phyloP scores from a whole-genome alignment of 2,329 filamentous ascomycete species.

The Furcasterigmium furcatum region DNA sequence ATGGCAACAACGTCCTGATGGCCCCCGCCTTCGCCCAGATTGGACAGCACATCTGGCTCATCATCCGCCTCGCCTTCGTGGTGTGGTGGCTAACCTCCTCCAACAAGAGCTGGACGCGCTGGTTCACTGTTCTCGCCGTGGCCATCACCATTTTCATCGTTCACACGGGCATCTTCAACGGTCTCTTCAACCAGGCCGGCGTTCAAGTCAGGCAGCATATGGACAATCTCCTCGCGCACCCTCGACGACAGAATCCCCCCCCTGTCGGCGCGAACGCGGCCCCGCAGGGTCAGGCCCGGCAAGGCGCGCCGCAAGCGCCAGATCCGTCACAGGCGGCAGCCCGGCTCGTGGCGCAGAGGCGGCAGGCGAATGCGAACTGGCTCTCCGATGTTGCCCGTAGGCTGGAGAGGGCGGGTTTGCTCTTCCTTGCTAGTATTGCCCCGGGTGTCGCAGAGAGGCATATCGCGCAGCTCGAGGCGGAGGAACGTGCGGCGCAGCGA shows the following conservation, averaged over 20 bases:
- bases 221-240: conserved; percentile 46
- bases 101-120: conserved; percentile 56
- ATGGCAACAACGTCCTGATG: conserved; percentile 34
- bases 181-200: conserved; percentile 51
- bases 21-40: conserved; percentile 37
- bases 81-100: conserved; percentile 64
- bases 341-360: conserved; percentile 46
- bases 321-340: conserved; percentile 51
- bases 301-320: conserved; percentile 15
- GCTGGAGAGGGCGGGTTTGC: conserved; percentile 55
- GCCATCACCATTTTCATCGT: conserved; percentile 55
- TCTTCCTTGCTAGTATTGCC: conserved; percentile 64
- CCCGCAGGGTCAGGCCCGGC: not conserved
- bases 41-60: conserved; percentile 62
- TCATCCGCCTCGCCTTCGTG: conserved; percentile 55
- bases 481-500: conserved; percentile 41
- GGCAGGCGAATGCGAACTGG: conserved; percentile 43
- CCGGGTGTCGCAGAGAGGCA: conserved; percentile 65
- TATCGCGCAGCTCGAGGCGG: conserved; percentile 55
- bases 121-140: conserved; percentile 50
- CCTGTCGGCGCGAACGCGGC: conserved; percentile 19
- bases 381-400: conserved; percentile 47
- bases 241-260: conserved; percentile 17
- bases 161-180: conserved; percentile 57
- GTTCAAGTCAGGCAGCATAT: conserved; percentile 55